Conservation (phyloP, 208 protist species). For the Trypanosoma congolense region DNA sequence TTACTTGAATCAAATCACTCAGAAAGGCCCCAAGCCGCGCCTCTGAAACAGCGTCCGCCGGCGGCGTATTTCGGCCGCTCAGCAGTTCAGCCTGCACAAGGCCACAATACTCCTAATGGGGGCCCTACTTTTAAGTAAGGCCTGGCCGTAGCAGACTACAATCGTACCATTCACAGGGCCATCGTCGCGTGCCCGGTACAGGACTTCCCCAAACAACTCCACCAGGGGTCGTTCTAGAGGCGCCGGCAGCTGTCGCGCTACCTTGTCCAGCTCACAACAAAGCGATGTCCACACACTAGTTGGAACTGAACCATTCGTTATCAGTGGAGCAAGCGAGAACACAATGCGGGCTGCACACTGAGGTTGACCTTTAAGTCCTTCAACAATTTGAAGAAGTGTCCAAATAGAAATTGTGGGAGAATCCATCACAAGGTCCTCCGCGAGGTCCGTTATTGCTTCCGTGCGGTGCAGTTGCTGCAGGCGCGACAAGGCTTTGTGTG, state of each 20-base stretch:
- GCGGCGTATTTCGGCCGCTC: slow-evolving; percentile 39
- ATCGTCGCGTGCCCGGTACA: slow-evolving; percentile 38
- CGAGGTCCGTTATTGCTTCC: slow-evolving; percentile 34
- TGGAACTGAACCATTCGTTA: slow-evolving; percentile 17
- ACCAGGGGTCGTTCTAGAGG: slow-evolving; percentile 49
- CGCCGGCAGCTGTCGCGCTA: slow-evolving; percentile 26
- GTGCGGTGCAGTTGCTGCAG: slow-evolving; percentile 35
- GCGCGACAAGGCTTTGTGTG: slow-evolving; percentile 42
- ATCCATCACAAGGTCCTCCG: slow-evolving; percentile 36
- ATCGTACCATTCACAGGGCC: slow-evolving; percentile 41
- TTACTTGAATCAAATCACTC: slow-evolving; percentile 60
- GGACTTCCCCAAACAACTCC: slow-evolving; percentile 49
- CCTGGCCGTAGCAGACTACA: slow-evolving; percentile 59
- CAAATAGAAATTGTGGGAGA: slow-evolving; percentile 16
- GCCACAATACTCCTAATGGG: slow-evolving; percentile 27
- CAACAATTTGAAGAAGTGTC: slow-evolving; percentile 28
- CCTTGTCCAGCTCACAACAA: slow-evolving; percentile 21
- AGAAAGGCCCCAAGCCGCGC: slow-evolving; percentile 67
- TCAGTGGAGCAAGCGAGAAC: slow-evolving; percentile 13
- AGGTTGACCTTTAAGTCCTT: slow-evolving; percentile 22
- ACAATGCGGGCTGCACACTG: slow-evolving; percentile 21
- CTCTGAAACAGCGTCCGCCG: slow-evolving; percentile 13
- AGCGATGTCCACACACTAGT: slow-evolving; percentile 28
- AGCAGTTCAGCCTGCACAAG: slow-evolving; percentile 72
- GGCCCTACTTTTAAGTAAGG: slow-evolving; percentile 39